Evolutionary conservation across 805 yeast species (phyloP), one percentile per base, ranked within the genome.

Genomic region (Grigorovia transvaalensis): DNA sequence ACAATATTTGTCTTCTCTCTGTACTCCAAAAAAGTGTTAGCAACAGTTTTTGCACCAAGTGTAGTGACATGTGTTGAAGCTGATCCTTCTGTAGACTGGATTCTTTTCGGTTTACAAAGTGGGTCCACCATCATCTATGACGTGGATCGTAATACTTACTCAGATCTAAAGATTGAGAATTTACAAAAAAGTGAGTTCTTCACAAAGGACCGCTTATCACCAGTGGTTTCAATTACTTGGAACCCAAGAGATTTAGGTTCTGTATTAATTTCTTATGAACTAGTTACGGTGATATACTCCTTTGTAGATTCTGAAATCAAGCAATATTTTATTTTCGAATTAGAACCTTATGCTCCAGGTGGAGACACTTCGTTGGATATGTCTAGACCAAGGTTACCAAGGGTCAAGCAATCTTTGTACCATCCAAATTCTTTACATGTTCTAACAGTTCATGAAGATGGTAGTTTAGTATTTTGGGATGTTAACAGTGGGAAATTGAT

Each of bases 391-490:
- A 63, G 82, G 49, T 59, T 54, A n/a, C 82, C 82, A 2, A 64
- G 61, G 20, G 58, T 74, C 0, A 53, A 70, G 1, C 70, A 81
- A 48, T 82, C 96, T 0, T 72, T 79, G 38, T 93, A 87, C 79
- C 97, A 91, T 66, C 99, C 99, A 2, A 88, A 88, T 62, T 96
- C 98, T 0, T 75, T 89, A 46, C 95, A 90, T 63, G 70, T 88
- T 2, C 75, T 86, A 19, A 83, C 96, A 0, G 76, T 81, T 2
- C 95, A 91, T 66, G 81, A 73, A 20, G 96, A 90, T 61, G 91
- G 91, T 50, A 78, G 95, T 0, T 61, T 93, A 41, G 96, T 81
- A 1, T 93, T 93, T 62, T 93, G 98, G 97, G 99, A 93, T 66
- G 85, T 88, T 1, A 75, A 81, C 35, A 82, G 82, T 41, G 96